These are phyloP conservation scores for Fusarium sp. DNA, from an alignment of 2,329 filamentous ascomycete genomes.

Conservation along the genomic window DNA sequence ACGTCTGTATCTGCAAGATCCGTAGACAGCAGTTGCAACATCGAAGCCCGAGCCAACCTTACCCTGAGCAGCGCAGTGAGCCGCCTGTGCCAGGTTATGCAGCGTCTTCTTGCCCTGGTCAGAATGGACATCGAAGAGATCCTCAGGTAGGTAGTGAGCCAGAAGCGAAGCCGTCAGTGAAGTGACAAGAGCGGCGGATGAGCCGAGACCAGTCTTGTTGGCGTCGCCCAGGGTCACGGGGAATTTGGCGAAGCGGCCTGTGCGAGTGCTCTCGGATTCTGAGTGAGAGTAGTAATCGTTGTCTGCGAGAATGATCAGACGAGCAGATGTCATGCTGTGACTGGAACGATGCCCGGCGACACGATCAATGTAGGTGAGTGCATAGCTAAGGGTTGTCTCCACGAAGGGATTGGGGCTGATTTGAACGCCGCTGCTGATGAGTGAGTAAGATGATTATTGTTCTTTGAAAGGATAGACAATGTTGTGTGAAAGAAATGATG, in stretches of 20 bases:
- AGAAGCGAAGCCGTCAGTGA: slow-evolving; percentile 83
- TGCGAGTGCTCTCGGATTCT: slow-evolving; percentile 47
- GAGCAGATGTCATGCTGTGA: slow-evolving; percentile 73
- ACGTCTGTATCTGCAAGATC: slow-evolving; percentile 90
- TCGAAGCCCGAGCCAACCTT: slow-evolving; percentile 98
- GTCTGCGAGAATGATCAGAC: slow-evolving; percentile 90
- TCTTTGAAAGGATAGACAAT: background rate
- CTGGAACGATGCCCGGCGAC: slow-evolving; percentile 53
- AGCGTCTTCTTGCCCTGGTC: slow-evolving; percentile 70
- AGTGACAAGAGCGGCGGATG: slow-evolving; percentile 93
- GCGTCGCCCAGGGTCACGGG: slow-evolving; percentile 79
- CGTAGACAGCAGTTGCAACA: slow-evolving; percentile 91
- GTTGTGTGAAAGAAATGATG: background rate
- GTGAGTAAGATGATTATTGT: slow-evolving; percentile 29
- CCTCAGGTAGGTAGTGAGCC: slow-evolving; percentile 75
- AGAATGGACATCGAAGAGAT: slow-evolving; percentile 68
- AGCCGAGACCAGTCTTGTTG: slow-evolving; percentile 96
- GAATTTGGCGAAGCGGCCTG: slow-evolving; percentile 79
- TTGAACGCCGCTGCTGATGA: slow-evolving; percentile 57
- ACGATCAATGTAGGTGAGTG: slow-evolving; percentile 80
- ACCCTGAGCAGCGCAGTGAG: slow-evolving; percentile 95
- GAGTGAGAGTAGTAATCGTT: slow-evolving; percentile 92
- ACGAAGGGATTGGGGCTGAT: slow-evolving; percentile 82
- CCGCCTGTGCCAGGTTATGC: slow-evolving; percentile 93
- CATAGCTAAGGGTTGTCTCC: slow-evolving; percentile 90